phyloP scores from a whole-genome alignment of 768 basidiomycete genomes.

The Trametes villosa region DNA sequence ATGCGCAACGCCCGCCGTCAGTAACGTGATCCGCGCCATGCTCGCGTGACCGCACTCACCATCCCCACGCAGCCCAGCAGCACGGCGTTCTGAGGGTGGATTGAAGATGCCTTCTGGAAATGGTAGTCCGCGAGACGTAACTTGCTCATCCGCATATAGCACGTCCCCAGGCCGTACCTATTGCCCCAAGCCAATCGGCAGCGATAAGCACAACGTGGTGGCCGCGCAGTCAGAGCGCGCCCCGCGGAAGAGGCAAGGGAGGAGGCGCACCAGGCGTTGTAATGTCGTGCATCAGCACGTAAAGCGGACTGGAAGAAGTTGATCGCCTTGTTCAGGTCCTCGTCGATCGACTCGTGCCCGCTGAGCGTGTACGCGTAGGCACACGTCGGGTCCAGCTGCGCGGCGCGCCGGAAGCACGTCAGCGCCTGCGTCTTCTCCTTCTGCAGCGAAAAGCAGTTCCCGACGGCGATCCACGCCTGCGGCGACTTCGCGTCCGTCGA shows the following conservation, averaged over 20 bases:
- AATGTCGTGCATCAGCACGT: constrained; percentile 89
- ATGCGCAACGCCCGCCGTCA: constrained; percentile 11
- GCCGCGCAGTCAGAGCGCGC: constrained; percentile 6
- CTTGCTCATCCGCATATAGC: constrained; percentile 94
- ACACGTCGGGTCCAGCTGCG: constrained; percentile 85
- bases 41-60: constrained; percentile 56
- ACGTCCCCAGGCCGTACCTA: constrained; percentile 99
- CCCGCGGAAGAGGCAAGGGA: constrained; percentile 9
- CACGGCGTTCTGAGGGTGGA: constrained; percentile 96
- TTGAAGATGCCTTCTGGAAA: constrained; percentile 88
- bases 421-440: constrained; percentile 93
- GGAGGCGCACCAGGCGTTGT: constrained; percentile 91
- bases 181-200: constrained; percentile 15
- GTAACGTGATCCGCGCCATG: constrained; percentile 4
- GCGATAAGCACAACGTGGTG: constrained; percentile 23
- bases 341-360: constrained; percentile 96
- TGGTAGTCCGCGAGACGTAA: constrained; percentile 94
- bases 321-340: constrained; percentile 91
- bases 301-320: constrained; percentile 92
- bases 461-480: constrained; percentile 95
- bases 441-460: constrained; percentile 93
- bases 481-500: constrained; percentile 81
- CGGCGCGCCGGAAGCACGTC: constrained; percentile 91
- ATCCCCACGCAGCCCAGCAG: constrained; percentile 94
- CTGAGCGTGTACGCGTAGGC: constrained; percentile 97